Evolutionary conservation across 1,139 yeast genomes (phyloP), one percentile per base, ranked within the genome.

Genomic region (Pichia sp.): DNA sequence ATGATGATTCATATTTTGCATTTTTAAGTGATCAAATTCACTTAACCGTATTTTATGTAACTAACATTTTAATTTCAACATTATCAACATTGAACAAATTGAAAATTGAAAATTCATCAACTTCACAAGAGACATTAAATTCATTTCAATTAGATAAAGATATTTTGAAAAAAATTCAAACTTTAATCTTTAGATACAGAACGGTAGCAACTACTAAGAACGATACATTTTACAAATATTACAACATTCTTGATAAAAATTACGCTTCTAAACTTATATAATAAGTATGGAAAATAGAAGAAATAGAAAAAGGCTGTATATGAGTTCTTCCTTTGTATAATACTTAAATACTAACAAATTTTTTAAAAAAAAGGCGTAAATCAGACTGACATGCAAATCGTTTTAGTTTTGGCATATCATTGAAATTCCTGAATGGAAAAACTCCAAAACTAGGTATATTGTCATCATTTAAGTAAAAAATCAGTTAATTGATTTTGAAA

Each of bases 351-450:
- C n/a, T 19, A 19, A 23, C 15, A 23, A 13, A 25, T 22, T 9
- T 18, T 3, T 20, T 11, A 8, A 26, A 14, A n/a, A n/a, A n/a
- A n/a, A 32, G 21, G 13, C 25, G n/a, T 15, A 11, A 10, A 39
- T 78, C 84, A 78, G 84, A 74, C 85, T 78, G 84, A 78, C 85
- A 76, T 78, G 85, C 85, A 78, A 78, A 78, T 78, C 83, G 76
- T 62, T 43, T 37, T 35, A 30, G 46, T 46, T 43, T 64, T 46
- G 46, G 41, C 35, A 22, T 45, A 39, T 46, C 51, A 48, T 38
- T 18, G 40, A 20, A 34, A 37, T 28, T 15, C 13, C 14, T 20
- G 20, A 26, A 37, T 20, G 33, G 24, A 31, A 36, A 31, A 31
- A 45, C 43, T 48, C 47, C 46, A 46, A 47, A 49, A 47, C 52